Percentiles rank a stretch among this genome's conserved stretches.
phyloP scores from a whole-genome alignment of 331 rosid genomes.

The Quercus lobata region DNA sequence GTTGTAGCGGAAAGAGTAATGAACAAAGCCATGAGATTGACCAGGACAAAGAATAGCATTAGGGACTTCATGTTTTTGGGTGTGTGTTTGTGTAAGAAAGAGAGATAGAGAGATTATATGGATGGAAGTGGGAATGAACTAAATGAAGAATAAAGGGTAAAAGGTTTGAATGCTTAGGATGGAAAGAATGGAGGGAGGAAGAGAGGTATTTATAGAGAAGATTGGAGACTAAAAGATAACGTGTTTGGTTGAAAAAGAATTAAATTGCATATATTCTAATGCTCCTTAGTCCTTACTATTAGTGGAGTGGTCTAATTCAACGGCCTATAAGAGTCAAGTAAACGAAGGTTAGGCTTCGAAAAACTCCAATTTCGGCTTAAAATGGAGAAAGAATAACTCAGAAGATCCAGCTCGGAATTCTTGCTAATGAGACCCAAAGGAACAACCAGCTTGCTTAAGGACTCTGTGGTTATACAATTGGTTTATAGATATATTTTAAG shows the following conservation, averaged over 20 bases:
- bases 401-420: too few species aligned
- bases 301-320: conserved; percentile 41
- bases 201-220: conserved; percentile 22
- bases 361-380: conserved; percentile 4
- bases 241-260: background rate
- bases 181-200: conserved; percentile 17
- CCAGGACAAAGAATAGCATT: conserved; percentile 24
- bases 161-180: conserved; percentile 3
- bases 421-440: too few species aligned
- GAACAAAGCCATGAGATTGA: conserved; percentile 31
- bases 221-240: background rate
- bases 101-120: background rate
- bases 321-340: conserved; percentile 6
- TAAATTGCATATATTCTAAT: background rate
- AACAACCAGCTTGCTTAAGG: too few species aligned
- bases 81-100: background rate
- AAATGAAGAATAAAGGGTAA: background rate
- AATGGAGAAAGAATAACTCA: background rate
- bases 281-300: background rate
- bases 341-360: background rate
- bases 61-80: conserved; percentile 32
- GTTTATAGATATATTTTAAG: too few species aligned
- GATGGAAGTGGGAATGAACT: conserved; percentile 10
- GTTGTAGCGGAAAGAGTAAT: conserved; percentile 34
- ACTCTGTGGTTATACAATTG: too few species aligned